phyloP scores from a whole-genome alignment of 805 yeast genomes.

The Candida rishiriensis region DNA sequence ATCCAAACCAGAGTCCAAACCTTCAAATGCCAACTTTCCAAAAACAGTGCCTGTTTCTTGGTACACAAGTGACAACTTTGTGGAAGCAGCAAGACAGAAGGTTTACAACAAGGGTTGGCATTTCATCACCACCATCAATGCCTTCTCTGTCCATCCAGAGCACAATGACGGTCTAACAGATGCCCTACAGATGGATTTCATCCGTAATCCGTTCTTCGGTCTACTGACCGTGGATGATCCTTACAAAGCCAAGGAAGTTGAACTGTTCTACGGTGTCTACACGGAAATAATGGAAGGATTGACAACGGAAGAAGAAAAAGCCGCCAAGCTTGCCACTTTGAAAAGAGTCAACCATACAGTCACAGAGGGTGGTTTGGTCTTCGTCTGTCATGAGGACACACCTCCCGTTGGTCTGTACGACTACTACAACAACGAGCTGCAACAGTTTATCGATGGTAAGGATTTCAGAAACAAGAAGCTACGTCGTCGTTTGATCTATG shows the following conservation, averaged over 20 bases:
- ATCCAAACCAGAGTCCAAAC: too few species aligned
- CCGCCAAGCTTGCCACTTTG: conserved; percentile 7
- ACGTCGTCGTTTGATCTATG: conserved; percentile 21
- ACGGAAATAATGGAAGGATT: conserved; percentile 13
- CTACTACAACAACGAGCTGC: conserved; percentile 18
- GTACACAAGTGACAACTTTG: conserved; percentile 25
- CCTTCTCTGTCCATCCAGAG: conserved; percentile 14
- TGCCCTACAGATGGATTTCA: conserved; percentile 22
- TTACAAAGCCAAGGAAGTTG: conserved; percentile 9
- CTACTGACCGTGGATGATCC: conserved; percentile 22
- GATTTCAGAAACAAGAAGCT: conserved; percentile 17
- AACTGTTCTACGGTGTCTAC: conserved; percentile 24
- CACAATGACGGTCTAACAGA: conserved; percentile 14
- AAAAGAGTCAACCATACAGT: conserved; percentile 19
- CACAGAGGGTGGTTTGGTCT: conserved; percentile 25
- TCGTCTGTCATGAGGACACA: conserved; percentile 20
- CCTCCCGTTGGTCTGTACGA: conserved; percentile 16
- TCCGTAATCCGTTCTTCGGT: conserved; percentile 26
- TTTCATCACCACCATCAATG: conserved; percentile 18
- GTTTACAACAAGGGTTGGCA: conserved; percentile 29
- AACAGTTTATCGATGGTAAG: conserved; percentile 14
- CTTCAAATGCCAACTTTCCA: conserved; percentile 1
- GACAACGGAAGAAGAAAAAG: conserved; percentile 8
- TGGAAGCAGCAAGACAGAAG: conserved; percentile 16
- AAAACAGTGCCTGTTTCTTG: conserved; percentile 22